Conservation (phyloP, 768 basidiomycete species). For the Kwoniella dejecticola region DNA sequence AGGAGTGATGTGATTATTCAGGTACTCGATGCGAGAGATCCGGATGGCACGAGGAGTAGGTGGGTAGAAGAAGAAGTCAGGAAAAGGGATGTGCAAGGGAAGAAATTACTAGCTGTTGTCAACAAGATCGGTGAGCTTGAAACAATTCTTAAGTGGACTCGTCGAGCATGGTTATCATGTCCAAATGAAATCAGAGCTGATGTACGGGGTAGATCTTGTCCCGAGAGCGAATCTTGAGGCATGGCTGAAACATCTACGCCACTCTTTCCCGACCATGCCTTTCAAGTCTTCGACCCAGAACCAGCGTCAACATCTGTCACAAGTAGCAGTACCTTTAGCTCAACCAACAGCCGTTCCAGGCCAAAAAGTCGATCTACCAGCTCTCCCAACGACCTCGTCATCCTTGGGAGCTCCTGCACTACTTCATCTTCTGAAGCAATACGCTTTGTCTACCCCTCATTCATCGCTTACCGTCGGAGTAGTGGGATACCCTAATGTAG, state of each 20-base stretch:
- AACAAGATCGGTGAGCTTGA: slow-evolving; percentile 84
- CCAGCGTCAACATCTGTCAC: slow-evolving; percentile 77
- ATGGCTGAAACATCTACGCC: slow-evolving; percentile 89
- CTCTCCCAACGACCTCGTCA: slow-evolving; percentile 50
- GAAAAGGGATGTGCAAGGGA: slow-evolving; percentile 79
- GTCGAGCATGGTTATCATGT: too few relatives aligned
- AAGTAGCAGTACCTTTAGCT: slow-evolving; percentile 47
- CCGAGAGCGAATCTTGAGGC: slow-evolving; percentile 81
- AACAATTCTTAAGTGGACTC: too few relatives aligned
- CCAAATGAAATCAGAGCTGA: too few relatives aligned
- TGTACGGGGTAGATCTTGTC: slow-evolving; percentile 73
- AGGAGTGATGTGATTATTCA: slow-evolving; percentile 85
- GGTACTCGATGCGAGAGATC: slow-evolving; percentile 86
- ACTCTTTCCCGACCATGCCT: slow-evolving; percentile 87
- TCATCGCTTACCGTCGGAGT: slow-evolving; percentile 56
- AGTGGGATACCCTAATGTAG: slow-evolving; percentile 57
- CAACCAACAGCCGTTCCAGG: slow-evolving; percentile 36
- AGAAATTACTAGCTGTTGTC: slow-evolving; percentile 88
- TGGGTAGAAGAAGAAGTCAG: slow-evolving; percentile 93
- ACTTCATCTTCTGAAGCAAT: slow-evolving; percentile 72
- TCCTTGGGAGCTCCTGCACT: slow-evolving; percentile 60
- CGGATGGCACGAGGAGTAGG: slow-evolving; percentile 86
- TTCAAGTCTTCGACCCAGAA: slow-evolving; percentile 80
- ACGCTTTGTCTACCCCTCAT: slow-evolving; percentile 54
- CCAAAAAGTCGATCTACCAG: slow-evolving; percentile 36